phyloP scores from a whole-genome alignment of 2,329 filamentous ascomycete genomes.

The Colletotrichum ledebouriae region DNA sequence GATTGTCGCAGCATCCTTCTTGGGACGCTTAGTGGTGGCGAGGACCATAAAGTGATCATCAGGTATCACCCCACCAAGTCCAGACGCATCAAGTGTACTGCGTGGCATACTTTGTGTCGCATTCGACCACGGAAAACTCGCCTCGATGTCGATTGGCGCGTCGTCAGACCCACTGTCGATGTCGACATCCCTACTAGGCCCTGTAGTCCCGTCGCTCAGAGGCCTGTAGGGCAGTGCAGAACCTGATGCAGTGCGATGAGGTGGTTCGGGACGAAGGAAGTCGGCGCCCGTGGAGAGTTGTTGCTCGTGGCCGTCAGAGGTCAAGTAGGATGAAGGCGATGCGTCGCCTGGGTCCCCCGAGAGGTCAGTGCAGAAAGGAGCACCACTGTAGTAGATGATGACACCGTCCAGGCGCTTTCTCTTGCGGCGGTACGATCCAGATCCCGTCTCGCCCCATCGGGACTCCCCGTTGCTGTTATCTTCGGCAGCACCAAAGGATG shows the following conservation, averaged over 20 bases:
- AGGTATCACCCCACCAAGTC: conserved; percentile 70
- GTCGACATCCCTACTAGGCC: background rate
- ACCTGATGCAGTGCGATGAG: conserved; percentile 63
- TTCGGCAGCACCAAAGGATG: conserved; percentile 62
- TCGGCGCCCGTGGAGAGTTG: conserved; percentile 46
- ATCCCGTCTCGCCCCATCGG: conserved; percentile 61
- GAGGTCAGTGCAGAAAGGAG: conserved; percentile 84
- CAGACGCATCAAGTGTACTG: conserved; percentile 66
- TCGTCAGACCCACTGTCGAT: conserved; percentile 50
- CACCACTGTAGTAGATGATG: conserved; percentile 87
- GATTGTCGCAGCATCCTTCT: conserved; percentile 43
- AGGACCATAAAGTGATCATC: conserved; percentile 74
- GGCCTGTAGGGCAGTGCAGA: conserved; percentile 64
- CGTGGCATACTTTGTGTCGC: conserved; percentile 55
- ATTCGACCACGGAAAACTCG: conserved; percentile 62
- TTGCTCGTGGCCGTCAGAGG: conserved; percentile 58
- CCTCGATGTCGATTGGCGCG: conserved; percentile 55
- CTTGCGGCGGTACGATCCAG: conserved; percentile 61
- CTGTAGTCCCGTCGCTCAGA: conserved; percentile 57
- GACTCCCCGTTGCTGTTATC: conserved; percentile 65
- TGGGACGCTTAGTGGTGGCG: conserved; percentile 64
- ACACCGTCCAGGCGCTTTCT: conserved; percentile 76
- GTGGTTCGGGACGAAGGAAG: conserved; percentile 18
- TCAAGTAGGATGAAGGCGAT: conserved; percentile 63
- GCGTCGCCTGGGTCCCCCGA: conserved; percentile 72